Evolutionary conservation across 2,329 filamentous ascomycete genomes (phyloP), one percentile per base, ranked within the genome.

Genomic region (Cytospora piceae): DNA sequence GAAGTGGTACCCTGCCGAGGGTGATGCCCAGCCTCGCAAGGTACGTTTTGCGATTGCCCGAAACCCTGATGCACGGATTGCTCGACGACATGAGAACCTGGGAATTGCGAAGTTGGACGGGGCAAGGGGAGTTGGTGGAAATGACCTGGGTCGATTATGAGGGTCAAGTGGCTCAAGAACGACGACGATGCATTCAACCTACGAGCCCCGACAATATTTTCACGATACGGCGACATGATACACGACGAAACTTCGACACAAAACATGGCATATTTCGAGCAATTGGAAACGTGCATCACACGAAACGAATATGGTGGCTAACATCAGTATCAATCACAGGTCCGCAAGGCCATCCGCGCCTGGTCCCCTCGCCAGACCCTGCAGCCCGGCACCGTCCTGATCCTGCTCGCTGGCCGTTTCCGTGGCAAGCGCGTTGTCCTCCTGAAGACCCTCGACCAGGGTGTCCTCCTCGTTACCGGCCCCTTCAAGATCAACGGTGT

Each of bases 401-500:
- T 99, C 84, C 93, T 99, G 81, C 93, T 99, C 80, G 95, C 95
- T 82, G 95, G 95, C 78, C 95, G 95, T 79, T 99, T 98, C 93
- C 94, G 95, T 78, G 95, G 95, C 88, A 99, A 99, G 93, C 95
- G 95, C 81, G 95, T 99, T 78, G 87, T 99, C 78, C 93, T 98
- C 84, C 91, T 99, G 82, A 98, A 98, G 90, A 88, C 90, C 83
- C 94, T 99, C 79, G 87, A 92, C 79, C 93, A 97, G 86, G 95
- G 95, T 85, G 93, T 97, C 73, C 93, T 99, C 82, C 93, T 99
- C 81, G 93, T 99, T 77, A 99, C 95, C 80, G 95, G 95, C 77
- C 95, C 95, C 80, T 99, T 98, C 92, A 99, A 98, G 91, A 91
- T 99, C 86, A 99, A 99, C 87, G 95, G 95, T 83, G 95, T 99